phyloP scores from a whole-genome alignment of 768 basidiomycete species.

The Boletus reticuloceps region DNA sequence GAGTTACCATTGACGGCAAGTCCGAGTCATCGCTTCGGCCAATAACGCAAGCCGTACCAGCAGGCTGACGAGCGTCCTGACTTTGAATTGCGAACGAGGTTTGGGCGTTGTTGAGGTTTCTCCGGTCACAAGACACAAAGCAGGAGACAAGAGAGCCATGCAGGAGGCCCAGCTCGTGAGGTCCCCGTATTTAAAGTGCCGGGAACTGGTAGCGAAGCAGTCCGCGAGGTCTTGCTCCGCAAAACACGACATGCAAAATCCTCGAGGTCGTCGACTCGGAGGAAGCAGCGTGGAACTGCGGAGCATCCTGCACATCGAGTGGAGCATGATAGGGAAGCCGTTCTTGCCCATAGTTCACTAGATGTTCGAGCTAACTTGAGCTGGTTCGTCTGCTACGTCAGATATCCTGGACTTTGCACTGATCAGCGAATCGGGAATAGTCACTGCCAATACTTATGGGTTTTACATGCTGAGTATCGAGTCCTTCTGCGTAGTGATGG shows the following conservation, averaged over 20 bases:
- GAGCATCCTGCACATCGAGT: constrained; percentile 12
- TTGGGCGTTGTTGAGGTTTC: constrained; percentile 23
- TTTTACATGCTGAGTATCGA: background rate
- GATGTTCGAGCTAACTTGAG: background rate
- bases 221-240: constrained; percentile 20
- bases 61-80: constrained; percentile 20
- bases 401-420: background rate
- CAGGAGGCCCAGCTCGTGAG: constrained; percentile 11
- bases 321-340: constrained; percentile 10
- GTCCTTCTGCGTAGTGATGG: background rate
- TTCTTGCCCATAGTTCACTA: constrained; percentile 5
- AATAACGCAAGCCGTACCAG: constrained; percentile 14
- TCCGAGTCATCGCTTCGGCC: constrained; percentile 4
- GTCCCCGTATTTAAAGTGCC: constrained; percentile 26
- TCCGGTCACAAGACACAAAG: constrained; percentile 22
- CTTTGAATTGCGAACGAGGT: constrained; percentile 31
- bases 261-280: constrained; percentile 14
- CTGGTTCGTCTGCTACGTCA: constrained; percentile 1
- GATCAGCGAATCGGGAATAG: background rate
- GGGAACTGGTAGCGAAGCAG: constrained; percentile 11
- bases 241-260: constrained; percentile 17
- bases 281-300: constrained; percentile 22
- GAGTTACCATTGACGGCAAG: constrained; percentile 19
- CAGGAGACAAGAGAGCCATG: constrained; percentile 24
- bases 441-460: background rate